These are phyloP conservation scores for Penicillium sp. DNA, from an alignment of 2,329 filamentous ascomycete genomes.

Conservation along the genomic window DNA sequence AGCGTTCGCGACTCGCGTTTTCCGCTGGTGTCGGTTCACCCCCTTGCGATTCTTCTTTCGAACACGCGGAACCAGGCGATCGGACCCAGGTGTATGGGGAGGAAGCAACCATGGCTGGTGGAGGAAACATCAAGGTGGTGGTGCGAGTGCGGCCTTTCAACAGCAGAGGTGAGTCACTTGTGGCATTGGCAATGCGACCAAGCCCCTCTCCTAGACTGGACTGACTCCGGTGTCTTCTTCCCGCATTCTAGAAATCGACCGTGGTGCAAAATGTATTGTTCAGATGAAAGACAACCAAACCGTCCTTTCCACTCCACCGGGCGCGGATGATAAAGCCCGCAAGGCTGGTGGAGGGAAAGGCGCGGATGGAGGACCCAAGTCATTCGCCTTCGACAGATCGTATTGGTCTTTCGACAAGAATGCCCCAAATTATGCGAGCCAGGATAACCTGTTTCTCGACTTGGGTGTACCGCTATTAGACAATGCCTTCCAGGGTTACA, in stretches of 20 bases:
- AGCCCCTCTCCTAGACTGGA: no score
- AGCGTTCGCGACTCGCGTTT: no score
- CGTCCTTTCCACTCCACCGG: slow-evolving; percentile 64
- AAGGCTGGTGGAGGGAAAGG: slow-evolving; percentile 56
- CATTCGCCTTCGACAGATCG: slow-evolving; percentile 90
- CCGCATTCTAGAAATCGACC: slow-evolving; percentile 76
- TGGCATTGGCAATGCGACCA: no score
- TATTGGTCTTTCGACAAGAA: slow-evolving; percentile 94
- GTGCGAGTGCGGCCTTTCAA: slow-evolving; percentile 95
- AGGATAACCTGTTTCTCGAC: slow-evolving; percentile 83
- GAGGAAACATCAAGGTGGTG: slow-evolving; percentile 99
- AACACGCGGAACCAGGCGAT: no score
- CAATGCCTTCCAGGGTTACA: slow-evolving; percentile 97
- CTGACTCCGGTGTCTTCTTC: no score
- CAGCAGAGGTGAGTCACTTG: slow-evolving; percentile 69
- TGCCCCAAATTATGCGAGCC: slow-evolving; percentile 75
- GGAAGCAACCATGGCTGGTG: slow-evolving; percentile 56
- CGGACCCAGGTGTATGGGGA: slow-evolving; percentile 37
- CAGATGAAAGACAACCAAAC: slow-evolving; percentile 94
- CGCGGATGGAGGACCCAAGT: slow-evolving; percentile 61
- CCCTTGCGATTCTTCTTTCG: slow-evolving; percentile 15
- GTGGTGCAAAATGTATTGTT: slow-evolving; percentile 90
- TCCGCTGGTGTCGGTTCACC: slow-evolving; percentile 22
- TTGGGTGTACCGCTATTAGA: slow-evolving; percentile 82
- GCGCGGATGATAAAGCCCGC: slow-evolving; percentile 46